Percentiles rank a stretch among this genome's conserved stretches.
These are phyloP conservation scores for Zasmidium angulare DNA, from an alignment of 2,329 filamentous ascomycete genomes.

Conservation along the genomic window DNA sequence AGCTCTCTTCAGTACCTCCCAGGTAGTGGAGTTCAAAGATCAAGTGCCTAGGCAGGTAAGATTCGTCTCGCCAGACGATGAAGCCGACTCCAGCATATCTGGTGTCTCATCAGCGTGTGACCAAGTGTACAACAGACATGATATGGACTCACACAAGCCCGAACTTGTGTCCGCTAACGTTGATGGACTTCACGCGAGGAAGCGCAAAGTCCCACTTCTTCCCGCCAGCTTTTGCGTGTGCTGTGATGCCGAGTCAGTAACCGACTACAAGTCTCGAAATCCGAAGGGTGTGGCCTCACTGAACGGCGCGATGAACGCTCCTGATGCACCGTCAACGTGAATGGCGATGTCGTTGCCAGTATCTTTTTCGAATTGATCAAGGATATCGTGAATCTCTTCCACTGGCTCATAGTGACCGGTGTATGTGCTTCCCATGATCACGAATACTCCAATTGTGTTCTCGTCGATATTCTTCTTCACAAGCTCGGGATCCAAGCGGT, in stretches of 20 bases:
- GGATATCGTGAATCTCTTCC: slow-evolving; percentile 63
- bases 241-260: too few species aligned
- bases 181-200: slow-evolving; percentile 65
- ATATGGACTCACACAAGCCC: neutral
- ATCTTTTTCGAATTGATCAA: slow-evolving; percentile 62
- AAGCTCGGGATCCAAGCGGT: slow-evolving; percentile 61
- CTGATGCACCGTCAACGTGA: slow-evolving; percentile 63
- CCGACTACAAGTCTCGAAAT: too few species aligned
- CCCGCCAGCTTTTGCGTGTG: too few species aligned
- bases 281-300: slow-evolving; percentile 50
- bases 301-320: slow-evolving; percentile 63
- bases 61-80: slow-evolving; percentile 68
- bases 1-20: slow-evolving; percentile 69
- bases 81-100: slow-evolving; percentile 61
- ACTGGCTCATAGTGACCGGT: slow-evolving; percentile 74
- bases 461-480: slow-evolving; percentile 60
- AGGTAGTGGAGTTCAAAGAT: slow-evolving; percentile 72
- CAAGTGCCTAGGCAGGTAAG: slow-evolving; percentile 64
- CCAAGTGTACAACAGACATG: neutral
- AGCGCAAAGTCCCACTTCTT: slow-evolving; percentile 64
- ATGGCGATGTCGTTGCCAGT: slow-evolving; percentile 67
- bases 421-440: slow-evolving; percentile 70
- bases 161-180: slow-evolving; percentile 60
- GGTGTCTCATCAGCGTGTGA: neutral
- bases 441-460: slow-evolving; percentile 75